These are phyloP conservation scores for Porcisia deanei DNA, from an alignment of 208 protist species.

Conservation along the genomic window DNA sequence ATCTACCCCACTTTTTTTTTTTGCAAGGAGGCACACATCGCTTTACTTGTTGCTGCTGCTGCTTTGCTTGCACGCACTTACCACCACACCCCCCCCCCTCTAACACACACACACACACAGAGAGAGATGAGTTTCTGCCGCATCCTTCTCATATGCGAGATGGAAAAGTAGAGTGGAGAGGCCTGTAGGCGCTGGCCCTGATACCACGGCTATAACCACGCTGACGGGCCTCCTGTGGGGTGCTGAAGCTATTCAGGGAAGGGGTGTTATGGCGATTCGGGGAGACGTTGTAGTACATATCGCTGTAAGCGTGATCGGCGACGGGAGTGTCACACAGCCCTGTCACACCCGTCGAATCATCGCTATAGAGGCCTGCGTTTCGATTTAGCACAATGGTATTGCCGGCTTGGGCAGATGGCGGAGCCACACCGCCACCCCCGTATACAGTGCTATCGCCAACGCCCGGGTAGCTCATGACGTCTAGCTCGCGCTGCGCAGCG, in stretches of 20 bases:
- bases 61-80: too few species aligned
- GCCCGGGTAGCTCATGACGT: slow-evolving; percentile 17
- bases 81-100: too few species aligned
- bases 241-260: not conserved
- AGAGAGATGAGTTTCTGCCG: not conserved
- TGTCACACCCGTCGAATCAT: slow-evolving; percentile 6
- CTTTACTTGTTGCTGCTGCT: too few species aligned
- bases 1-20: not conserved
- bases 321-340: slow-evolving; percentile 7
- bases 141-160: not conserved
- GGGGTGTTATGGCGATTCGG: not conserved
- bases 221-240: not conserved
- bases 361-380: slow-evolving; percentile 13
- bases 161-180: not conserved
- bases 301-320: not conserved
- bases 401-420: slow-evolving; percentile 2
- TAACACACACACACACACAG: not conserved
- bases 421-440: slow-evolving; percentile 1
- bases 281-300: slow-evolving; percentile 12
- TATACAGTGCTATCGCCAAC: not conserved
- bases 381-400: slow-evolving; percentile 25
- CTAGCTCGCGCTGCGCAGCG: slow-evolving; percentile 6
- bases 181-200: not conserved
- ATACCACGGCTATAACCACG: not conserved
- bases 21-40: not conserved